These are phyloP conservation scores for Russula vinacea DNA, from an alignment of 768 basidiomycete genomes.

Conservation along the genomic window DNA sequence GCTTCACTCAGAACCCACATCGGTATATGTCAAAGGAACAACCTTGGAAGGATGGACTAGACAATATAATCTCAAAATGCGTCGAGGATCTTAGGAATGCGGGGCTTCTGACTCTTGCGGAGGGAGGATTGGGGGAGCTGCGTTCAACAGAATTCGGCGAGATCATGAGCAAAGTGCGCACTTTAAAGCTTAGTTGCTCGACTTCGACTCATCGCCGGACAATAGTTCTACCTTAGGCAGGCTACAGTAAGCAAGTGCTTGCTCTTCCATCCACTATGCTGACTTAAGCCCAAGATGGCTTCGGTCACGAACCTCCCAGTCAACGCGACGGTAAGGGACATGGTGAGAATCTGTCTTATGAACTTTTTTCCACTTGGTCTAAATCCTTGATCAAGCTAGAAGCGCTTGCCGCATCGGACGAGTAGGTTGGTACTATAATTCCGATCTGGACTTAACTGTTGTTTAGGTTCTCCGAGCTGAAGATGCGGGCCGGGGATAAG, in stretches of 20 bases:
- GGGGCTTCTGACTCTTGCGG: constrained; percentile 52
- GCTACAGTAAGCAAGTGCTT: constrained; percentile 15
- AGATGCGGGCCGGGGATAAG: constrained; percentile 75
- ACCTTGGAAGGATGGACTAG: constrained; percentile 67
- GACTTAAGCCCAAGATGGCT: constrained; percentile 51
- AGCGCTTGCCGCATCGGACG: constrained; percentile 25
- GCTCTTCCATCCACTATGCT: constrained; percentile 9
- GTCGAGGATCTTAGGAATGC: constrained; percentile 58
- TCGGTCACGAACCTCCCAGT: constrained; percentile 58
- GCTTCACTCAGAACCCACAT: constrained; percentile 78
- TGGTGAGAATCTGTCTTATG: constrained; percentile 45
- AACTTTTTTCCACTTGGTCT: neutral
- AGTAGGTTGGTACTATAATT: constrained; percentile 32
- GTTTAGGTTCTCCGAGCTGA: constrained; percentile 62
- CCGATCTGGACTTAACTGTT: neutral
- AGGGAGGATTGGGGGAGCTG: constrained; percentile 42
- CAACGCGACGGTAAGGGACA: constrained; percentile 56
- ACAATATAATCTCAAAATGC: constrained; percentile 69
- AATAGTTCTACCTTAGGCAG: constrained; percentile 18
- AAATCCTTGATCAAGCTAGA: constrained; percentile 28
- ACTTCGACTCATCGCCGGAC: constrained; percentile 45
- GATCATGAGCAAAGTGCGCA: constrained; percentile 76
- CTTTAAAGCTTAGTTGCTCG: neutral
- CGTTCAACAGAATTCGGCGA: constrained; percentile 74
- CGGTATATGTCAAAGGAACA: constrained; percentile 64